Base-by-base conservation (phyloP, 1,284 basidiomycete genomes). In the Macrocystidia cucumis region DNA sequence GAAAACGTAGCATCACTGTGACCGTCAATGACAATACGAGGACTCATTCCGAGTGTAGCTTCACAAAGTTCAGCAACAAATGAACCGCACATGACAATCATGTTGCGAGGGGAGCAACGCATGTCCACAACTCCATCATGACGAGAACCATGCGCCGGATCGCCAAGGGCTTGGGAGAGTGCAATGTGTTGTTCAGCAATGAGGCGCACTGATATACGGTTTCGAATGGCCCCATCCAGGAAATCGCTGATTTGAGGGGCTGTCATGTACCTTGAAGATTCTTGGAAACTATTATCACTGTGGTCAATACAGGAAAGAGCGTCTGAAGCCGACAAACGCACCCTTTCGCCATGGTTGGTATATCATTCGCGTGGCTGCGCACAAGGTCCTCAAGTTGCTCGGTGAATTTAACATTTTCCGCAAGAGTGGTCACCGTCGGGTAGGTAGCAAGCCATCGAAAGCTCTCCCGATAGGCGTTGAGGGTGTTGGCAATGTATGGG, bases 121-220 rank as follows among this genome's bases (percentile, higher is more conserved):
- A 72, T 69, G 49, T 90, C 68, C 21, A 91, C 77, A 12, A 91
- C 69, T 14, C 81, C 86, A 27, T 74, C 65, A 48, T 75, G 62
- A 35, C 49, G 54, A 30, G 47, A 40, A 38, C 53, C 45, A 12
- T 49, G 49, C 3, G 57, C 50, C 2, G 63, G 54, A 29, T 63
- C 53, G 33, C 60, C 54, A 34, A 88, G 56, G 1, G 78, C 77
- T 34, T 72, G 72, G 2, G 86, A 85, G 13, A 93, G 66, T 1
- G 88, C 80, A 25, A 95, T 82, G 52, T 95, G 91, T 52, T 95
- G 91, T 54, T 95, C 91, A 27, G 90, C 91, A 44, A 93, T 91
- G 35, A 95, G 65, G 12, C 91, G 81, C 19, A 93, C 81, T 20
- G 86, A 87, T 39, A 93, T 91, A 28, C 91, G 78, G 47, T 81